Base-by-base conservation (phyloP, 495 filamentous ascomycete genomes). In the Podospora pseudopauciseta region DNA sequence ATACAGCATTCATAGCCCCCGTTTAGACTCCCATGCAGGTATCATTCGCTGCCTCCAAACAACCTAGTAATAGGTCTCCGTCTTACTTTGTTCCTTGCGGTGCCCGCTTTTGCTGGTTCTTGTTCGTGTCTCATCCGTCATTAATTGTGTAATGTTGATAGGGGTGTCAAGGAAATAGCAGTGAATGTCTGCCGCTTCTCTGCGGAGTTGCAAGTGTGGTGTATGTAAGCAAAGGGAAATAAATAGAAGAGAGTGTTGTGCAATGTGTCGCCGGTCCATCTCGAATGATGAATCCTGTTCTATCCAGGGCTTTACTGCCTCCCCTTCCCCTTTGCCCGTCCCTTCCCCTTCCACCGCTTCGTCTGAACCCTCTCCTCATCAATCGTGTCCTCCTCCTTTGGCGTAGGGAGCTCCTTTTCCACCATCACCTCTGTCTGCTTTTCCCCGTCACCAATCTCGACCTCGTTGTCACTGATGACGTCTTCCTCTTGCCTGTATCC, bases 371-470 rank as follows among this genome's bases (percentile, higher is more conserved):
- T 30, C 60, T 58, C 60, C 15, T 60, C 61, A 53, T 55, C 55
- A 20, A 19, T 59, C 19, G 3, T 5, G 3, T 58, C 71, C 15
- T 64, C 71, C 15, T 64, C 44, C 49, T 69, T 49, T 16, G 39
- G 39, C 15, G 39, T 49, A 9, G 9, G 39, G 7, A 49, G 15
- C 9, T 49, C 39, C 39, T 49, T 49, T 11, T 49, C 39, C n/a
- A 15, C 60, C 18, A 23, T 34, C 60, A 30, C 53, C 20, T 63
- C 63, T 20, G 39, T 55, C 39, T 27, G 23, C 20, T 18, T 9
- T n/a, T 59, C 71, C 67, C 64, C 32, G 62, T 63, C 65, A 34
- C 63, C 13, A 18, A 60, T 70, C 68, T 66, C 44, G 59, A 58
- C 67, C 44, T 39, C 59, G 34, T 60, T 75, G 58, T 64, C 59